phyloP scores from a whole-genome alignment of 306 rosid species.

The Mimosa bimucronata region DNA sequence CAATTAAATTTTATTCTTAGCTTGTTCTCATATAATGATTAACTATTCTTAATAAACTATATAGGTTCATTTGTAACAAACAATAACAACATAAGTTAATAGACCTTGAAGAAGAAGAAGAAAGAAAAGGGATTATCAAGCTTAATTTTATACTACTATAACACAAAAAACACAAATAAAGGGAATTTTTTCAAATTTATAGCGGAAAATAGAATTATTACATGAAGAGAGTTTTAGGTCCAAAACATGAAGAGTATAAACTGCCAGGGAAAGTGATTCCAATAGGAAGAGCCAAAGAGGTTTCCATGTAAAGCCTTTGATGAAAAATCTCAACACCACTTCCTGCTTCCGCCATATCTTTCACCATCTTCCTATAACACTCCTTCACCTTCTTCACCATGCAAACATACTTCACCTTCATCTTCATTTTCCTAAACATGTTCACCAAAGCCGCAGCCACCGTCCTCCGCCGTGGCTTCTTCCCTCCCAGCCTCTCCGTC shows the following conservation, averaged over 20 bases:
- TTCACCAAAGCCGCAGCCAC: constrained; percentile 15
- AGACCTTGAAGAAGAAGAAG: constrained; percentile 2
- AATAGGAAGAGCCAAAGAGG: constrained; percentile 62
- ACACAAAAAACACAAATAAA: background rate
- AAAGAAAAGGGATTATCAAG: background rate
- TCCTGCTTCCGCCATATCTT: constrained; percentile 55
- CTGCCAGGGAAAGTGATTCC: constrained; percentile 51
- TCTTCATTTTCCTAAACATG: constrained; percentile 47
- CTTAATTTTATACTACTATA: background rate
- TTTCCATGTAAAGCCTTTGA: constrained; percentile 61
- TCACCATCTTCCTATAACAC: constrained; percentile 44
- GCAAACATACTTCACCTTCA: constrained; percentile 50
- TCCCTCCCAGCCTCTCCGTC: constrained; percentile 53
- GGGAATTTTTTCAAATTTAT: background rate
- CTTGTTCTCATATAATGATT: background rate
- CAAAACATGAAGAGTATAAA: constrained; percentile 47
- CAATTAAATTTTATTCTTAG: background rate
- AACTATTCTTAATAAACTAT: background rate
- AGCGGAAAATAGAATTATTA: background rate
- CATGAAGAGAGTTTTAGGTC: constrained; percentile 45
- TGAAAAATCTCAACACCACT: constrained; percentile 57
- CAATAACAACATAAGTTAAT: background rate
- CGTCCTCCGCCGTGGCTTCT: constrained; percentile 47
- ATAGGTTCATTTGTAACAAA: background rate
- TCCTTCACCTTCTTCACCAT: constrained; percentile 55